Base-by-base conservation (phyloP, 306 rosid genomes). In the Sphenostylis stenocarpa region DNA sequence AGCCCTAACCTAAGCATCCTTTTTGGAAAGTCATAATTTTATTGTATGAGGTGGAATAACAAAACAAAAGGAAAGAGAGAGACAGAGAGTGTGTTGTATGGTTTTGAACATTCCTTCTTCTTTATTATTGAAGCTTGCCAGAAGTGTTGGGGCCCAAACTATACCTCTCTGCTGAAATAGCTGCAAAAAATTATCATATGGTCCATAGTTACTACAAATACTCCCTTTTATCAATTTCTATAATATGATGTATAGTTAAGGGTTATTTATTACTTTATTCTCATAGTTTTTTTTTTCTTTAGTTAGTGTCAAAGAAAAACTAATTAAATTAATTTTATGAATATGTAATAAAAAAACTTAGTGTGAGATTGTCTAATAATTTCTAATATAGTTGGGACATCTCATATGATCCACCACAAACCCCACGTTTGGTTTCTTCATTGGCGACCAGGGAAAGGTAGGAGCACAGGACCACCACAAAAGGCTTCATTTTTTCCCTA, bases 341-440 rank as follows among this genome's bases (percentile, higher is more conserved):
- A n/a, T n/a, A n/a, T n/a, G n/a, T n/a, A n/a, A n/a, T n/a, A n/a
- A n/a, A n/a, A n/a, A n/a, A n/a, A 36, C 7, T 36, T 36, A 36
- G 41, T 36, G 41, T 36, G 41, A 36, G 16, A 21, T 6, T 24
- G 11, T 23, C 2, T 56, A 56, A 23, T 56, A 56, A 56, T 24
- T 56, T 23, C 1, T n/a, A n/a, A n/a, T 12, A 51, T 58, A 66
- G 63, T 26, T 74, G 82, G 73, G 84, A 85, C 88, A 75, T 78
- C 12, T 55, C 84, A 82, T 78, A 70, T 82, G 86, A 82, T 82
- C 82, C 84, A 75, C 86, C 83, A 82, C 86, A 81, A 85, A 68
- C 82, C 80, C 82, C 86, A 85, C 86, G 52, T 85, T 78, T 78
- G 82, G 86, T 85, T 85, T 69, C 79, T 81, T 70, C 70, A 58